Percentiles rank a stretch among this genome's conserved stretches.
Conservation (phyloP, 2,329 filamentous ascomycete species). For the Epichloe glyceriae region DNA sequence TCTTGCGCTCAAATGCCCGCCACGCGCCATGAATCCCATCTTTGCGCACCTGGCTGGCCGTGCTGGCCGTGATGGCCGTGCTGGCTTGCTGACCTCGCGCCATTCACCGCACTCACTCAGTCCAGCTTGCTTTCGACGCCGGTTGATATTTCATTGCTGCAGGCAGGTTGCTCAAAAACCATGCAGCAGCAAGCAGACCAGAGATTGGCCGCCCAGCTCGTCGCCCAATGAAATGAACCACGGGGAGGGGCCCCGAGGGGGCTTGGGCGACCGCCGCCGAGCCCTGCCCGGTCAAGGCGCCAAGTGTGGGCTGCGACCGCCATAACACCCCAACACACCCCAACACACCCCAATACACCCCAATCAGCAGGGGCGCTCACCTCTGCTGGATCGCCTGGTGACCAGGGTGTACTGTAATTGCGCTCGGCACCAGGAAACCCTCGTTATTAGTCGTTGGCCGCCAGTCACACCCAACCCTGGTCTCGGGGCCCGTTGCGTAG, state of each 20-base stretch:
- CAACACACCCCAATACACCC: neutral
- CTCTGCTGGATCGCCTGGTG: slow-evolving; percentile 2
- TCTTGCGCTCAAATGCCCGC: neutral
- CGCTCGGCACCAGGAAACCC: slow-evolving; percentile 4
- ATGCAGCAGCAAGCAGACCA: neutral
- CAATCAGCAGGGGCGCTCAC: slow-evolving; percentile 5
- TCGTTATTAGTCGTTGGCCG: neutral
- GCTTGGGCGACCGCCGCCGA: neutral
- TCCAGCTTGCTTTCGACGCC: too few relatives aligned
- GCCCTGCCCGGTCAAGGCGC: neutral
- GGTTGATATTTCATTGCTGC: too few relatives aligned
- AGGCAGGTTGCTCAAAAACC: neutral
- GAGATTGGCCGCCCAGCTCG: neutral
- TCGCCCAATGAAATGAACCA: neutral
- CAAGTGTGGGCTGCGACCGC: neutral
- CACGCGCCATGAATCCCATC: neutral
- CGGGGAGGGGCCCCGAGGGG: neutral
- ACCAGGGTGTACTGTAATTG: slow-evolving; percentile 5
- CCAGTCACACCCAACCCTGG: neutral
- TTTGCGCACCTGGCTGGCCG: neutral
- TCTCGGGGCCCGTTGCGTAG: neutral
- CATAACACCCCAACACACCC: neutral
- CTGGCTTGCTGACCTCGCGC: neutral
- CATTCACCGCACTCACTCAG: neutral
- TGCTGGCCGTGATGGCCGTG: neutral